A percentile compares a stretch with the other conserved stretches of the same genome.
Conservation (phyloP, 768 basidiomycete genomes). For the Amanita subjunquillea region DNA sequence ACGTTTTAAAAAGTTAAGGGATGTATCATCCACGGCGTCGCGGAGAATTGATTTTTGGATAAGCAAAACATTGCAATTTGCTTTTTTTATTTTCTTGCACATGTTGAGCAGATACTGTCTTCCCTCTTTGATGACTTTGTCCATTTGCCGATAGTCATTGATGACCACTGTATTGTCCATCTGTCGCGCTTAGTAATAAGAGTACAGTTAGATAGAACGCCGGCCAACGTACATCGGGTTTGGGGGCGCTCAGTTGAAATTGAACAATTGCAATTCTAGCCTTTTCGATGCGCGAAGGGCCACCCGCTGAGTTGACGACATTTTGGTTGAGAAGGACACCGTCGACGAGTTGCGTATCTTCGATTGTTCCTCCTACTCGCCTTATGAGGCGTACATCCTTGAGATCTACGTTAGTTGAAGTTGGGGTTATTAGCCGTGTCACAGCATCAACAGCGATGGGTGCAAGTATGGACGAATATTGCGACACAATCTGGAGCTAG, state of each 20-base stretch:
- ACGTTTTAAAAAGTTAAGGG: slow-evolving; percentile 94
- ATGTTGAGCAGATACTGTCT: slow-evolving; percentile 95
- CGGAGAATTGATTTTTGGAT: slow-evolving; percentile 99
- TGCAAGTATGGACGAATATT: slow-evolving; percentile 96
- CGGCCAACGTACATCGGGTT: slow-evolving; percentile 67
- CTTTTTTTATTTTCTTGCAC: slow-evolving; percentile 99
- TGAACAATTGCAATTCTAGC: slow-evolving; percentile 98
- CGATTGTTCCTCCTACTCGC: slow-evolving; percentile 98
- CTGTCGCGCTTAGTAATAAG: slow-evolving; percentile 28
- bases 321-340: slow-evolving; percentile 98
- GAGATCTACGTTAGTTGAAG: slow-evolving; percentile 92
- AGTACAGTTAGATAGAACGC: slow-evolving; percentile 1
- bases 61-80: slow-evolving; percentile 97
- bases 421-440: slow-evolving; percentile 77
- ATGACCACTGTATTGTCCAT: slow-evolving; percentile 99
- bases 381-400: slow-evolving; percentile 94
- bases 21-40: slow-evolving; percentile 97
- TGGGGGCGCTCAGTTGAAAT: slow-evolving; percentile 95
- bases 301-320: slow-evolving; percentile 82
- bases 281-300: slow-evolving; percentile 92
- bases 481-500: slow-evolving; percentile 79
- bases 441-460: slow-evolving; percentile 98
- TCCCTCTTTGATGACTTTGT: slow-evolving; percentile 98
- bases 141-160: slow-evolving; percentile 99
- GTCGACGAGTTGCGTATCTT: slow-evolving; percentile 94